Conservation (phyloP, 2,329 filamentous ascomycete genomes). For the Pleomassaria siparia region DNA sequence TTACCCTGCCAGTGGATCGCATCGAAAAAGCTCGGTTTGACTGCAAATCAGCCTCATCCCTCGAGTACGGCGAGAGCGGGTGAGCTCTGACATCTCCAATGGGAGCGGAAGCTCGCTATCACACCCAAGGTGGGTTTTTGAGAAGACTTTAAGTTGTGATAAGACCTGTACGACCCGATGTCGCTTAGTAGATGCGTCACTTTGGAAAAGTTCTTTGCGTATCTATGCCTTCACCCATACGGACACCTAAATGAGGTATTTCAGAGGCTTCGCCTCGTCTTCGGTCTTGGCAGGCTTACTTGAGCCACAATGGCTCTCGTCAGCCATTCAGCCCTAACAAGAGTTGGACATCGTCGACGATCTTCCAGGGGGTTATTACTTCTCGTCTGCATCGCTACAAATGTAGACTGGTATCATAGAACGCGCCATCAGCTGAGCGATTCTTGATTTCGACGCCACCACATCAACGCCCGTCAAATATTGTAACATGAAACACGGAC, state of each 20-base stretch:
- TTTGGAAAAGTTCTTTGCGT: too few relatives aligned
- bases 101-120: background rate
- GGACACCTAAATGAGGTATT: background rate
- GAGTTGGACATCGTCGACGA: too few relatives aligned
- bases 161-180: too few relatives aligned
- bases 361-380: too few relatives aligned
- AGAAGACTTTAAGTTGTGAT: too few relatives aligned
- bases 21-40: conserved; percentile 3
- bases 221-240: background rate
- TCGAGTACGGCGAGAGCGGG: background rate
- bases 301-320: background rate
- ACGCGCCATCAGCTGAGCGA: background rate
- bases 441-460: background rate
- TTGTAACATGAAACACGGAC: background rate
- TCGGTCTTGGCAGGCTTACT: background rate
- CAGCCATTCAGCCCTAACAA: background rate
- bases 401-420: background rate
- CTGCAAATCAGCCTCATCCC: background rate
- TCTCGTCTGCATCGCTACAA: background rate
- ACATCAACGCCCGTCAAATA: background rate
- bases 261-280: background rate
- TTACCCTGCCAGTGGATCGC: background rate
- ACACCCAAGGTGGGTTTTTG: too few relatives aligned
- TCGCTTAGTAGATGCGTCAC: too few relatives aligned
- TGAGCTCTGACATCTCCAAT: background rate